Evolutionary conservation across 345 rosid species (phyloP).

Genomic region (Aquilaria yunnanensis): DNA sequence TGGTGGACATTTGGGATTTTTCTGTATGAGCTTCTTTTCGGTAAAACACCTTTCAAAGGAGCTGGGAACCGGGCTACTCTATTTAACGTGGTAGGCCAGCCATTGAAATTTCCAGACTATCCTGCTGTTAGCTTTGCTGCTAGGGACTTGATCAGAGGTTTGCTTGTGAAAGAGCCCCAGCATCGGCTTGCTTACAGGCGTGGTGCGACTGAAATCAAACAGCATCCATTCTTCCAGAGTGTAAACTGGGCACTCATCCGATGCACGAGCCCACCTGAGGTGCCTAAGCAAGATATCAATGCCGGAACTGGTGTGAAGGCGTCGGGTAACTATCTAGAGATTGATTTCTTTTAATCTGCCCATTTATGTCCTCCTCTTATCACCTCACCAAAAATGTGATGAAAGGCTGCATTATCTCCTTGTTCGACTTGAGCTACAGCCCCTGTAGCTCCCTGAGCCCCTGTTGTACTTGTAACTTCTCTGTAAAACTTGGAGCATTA

Average conservation of each 20-base stretch:
- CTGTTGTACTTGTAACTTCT: constrained; percentile 9
- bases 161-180: constrained; percentile 71
- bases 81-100: constrained; percentile 61
- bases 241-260: constrained; percentile 79
- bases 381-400: constrained; percentile 10
- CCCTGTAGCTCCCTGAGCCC: constrained; percentile 6
- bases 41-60: constrained; percentile 67
- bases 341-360: constrained; percentile 53
- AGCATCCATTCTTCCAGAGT: constrained; percentile 65
- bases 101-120: constrained; percentile 53
- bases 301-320: constrained; percentile 33
- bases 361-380: constrained; percentile 1
- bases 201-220: constrained; percentile 71
- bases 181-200: constrained; percentile 58
- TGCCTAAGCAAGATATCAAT: constrained; percentile 30
- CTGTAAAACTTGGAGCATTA: neutral
- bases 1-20: constrained; percentile 88
- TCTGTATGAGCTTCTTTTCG: constrained; percentile 68
- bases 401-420: constrained; percentile 2
- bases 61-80: constrained; percentile 53
- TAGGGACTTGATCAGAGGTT: constrained; percentile 57
- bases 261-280: constrained; percentile 59
- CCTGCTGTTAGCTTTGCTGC: constrained; percentile 65
- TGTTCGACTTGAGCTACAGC: constrained; percentile 11
- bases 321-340: constrained; percentile 52